Evolutionary conservation across 2,329 filamentous ascomycete species (phyloP).

Genomic region (Clonostachys chloroleuca): DNA sequence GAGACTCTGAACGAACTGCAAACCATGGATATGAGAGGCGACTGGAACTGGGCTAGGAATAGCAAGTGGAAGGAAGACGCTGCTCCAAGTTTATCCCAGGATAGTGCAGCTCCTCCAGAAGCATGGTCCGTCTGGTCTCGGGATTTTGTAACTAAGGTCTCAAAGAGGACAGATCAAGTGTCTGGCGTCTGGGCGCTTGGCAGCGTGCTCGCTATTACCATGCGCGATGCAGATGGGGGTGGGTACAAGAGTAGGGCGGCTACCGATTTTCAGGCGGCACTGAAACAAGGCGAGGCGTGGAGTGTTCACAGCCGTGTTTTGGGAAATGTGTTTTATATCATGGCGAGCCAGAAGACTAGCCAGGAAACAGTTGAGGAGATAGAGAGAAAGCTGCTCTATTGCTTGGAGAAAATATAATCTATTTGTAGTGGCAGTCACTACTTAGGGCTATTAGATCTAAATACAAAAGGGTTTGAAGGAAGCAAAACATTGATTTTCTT

Average conservation of each 20-base stretch:
- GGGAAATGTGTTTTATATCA: constrained; percentile 55
- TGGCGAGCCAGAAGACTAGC: constrained; percentile 44
- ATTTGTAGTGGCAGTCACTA: too few species aligned
- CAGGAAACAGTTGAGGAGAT: constrained; percentile 19
- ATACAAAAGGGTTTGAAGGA: too few species aligned
- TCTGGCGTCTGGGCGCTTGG: constrained; percentile 69
- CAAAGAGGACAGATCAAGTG: constrained; percentile 45
- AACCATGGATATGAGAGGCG: constrained; percentile 47
- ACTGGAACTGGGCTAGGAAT: constrained; percentile 51
- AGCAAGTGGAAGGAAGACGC: constrained; percentile 29
- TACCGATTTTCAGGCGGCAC: constrained; percentile 28
- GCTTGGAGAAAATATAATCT: too few species aligned
- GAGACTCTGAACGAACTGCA: constrained; percentile 58
- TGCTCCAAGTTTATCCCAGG: neutral
- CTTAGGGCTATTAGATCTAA: too few species aligned
- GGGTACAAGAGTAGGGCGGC: constrained; percentile 45
- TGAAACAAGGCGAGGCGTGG: constrained; percentile 28
- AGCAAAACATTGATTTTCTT: too few species aligned
- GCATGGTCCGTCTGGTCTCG: constrained; percentile 70
- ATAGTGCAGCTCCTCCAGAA: neutral
- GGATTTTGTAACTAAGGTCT: constrained; percentile 54
- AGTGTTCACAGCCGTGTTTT: constrained; percentile 50
- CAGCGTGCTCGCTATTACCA: constrained; percentile 64
- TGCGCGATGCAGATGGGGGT: constrained; percentile 31
- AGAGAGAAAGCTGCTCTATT: neutral